phyloP scores from a whole-genome alignment of 805 yeast genomes.

The Yarrowia divulgata region DNA sequence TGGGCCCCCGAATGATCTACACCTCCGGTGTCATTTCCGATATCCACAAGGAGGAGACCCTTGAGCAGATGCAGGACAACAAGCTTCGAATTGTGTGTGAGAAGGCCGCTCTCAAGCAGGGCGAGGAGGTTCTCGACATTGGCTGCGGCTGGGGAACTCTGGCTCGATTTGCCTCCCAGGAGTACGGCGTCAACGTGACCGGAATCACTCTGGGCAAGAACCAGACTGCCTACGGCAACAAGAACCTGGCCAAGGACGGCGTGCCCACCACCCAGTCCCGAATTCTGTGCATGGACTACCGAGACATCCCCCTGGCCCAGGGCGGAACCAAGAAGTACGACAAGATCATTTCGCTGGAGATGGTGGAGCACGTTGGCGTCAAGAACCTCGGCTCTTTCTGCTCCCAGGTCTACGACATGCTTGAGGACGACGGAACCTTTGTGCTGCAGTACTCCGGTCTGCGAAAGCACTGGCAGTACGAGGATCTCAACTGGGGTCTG shows the following conservation, averaged over 20 bases:
- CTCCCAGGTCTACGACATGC: constrained; percentile 80
- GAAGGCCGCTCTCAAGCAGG: constrained; percentile 74
- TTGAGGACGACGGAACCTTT: constrained; percentile 91
- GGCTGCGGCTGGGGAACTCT: constrained; percentile 98
- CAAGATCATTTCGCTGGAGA: constrained; percentile 89
- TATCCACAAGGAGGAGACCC: constrained; percentile 71
- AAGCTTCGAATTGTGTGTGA: constrained; percentile 87
- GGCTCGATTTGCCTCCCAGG: constrained; percentile 80
- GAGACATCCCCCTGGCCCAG: constrained; percentile 83
- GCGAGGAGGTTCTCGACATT: constrained; percentile 79
- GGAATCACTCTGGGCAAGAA: constrained; percentile 90
- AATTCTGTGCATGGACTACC: constrained; percentile 84
- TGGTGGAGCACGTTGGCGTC: constrained; percentile 97
- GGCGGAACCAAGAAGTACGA: constrained; percentile 65
- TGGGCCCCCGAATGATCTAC: constrained; percentile 94
- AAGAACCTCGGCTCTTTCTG: constrained; percentile 79
- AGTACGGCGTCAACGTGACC: constrained; percentile 84
- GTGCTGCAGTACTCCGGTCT: constrained; percentile 88
- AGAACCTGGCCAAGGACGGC: constrained; percentile 70
- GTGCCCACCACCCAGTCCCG: constrained; percentile 71
- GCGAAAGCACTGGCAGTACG: constrained; percentile 93
- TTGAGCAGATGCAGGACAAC: constrained; percentile 81
- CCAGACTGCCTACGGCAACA: constrained; percentile 90
- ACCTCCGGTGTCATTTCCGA: constrained; percentile 86
- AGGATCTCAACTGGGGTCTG: constrained; percentile 91